These are phyloP conservation scores for Claviceps sp. DNA, from an alignment of 2,329 filamentous ascomycete species.

Conservation along the genomic window DNA sequence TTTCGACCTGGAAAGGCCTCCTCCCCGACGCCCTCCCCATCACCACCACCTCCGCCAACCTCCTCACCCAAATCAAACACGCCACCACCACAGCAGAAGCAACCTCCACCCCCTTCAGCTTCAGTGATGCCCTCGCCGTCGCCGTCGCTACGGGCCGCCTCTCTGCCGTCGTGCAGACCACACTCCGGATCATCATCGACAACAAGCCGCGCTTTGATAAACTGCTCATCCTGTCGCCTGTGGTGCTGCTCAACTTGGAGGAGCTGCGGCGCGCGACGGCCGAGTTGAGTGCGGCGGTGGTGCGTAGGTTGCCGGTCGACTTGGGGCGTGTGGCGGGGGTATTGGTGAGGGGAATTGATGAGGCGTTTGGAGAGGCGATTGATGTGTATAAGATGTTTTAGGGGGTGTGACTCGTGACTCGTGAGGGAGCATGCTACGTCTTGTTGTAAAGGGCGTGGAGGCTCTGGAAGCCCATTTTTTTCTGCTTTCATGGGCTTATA, in stretches of 20 bases:
- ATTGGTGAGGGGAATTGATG: constrained; percentile 25
- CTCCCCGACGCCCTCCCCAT: constrained; percentile 28
- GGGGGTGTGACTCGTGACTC: neutral
- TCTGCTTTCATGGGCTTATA: no score
- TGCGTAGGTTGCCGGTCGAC: constrained; percentile 25
- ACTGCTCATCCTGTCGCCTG: constrained; percentile 26
- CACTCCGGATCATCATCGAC: constrained; percentile 24
- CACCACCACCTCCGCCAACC: constrained; percentile 21
- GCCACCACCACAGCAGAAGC: constrained; percentile 23
- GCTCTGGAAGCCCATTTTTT: no score
- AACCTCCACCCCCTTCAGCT: constrained; percentile 23
- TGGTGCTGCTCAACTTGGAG: constrained; percentile 29
- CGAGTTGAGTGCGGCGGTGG: constrained; percentile 23
- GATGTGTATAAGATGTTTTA: constrained; percentile 3
- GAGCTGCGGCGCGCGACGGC: constrained; percentile 25
- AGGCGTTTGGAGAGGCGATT: constrained; percentile 25
- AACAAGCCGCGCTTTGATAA: constrained; percentile 31
- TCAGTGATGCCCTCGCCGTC: constrained; percentile 24
- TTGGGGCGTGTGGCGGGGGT: constrained; percentile 19
- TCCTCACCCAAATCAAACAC: constrained; percentile 26
- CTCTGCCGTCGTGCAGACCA: constrained; percentile 22
- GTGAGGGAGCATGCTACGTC: no score
- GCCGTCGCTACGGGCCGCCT: constrained; percentile 24
- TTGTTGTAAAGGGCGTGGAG: no score
- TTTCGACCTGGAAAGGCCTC: constrained; percentile 24